These are phyloP conservation scores for Trichoderma gracile DNA, from an alignment of 2,329 filamentous ascomycete species.

Conservation along the genomic window DNA sequence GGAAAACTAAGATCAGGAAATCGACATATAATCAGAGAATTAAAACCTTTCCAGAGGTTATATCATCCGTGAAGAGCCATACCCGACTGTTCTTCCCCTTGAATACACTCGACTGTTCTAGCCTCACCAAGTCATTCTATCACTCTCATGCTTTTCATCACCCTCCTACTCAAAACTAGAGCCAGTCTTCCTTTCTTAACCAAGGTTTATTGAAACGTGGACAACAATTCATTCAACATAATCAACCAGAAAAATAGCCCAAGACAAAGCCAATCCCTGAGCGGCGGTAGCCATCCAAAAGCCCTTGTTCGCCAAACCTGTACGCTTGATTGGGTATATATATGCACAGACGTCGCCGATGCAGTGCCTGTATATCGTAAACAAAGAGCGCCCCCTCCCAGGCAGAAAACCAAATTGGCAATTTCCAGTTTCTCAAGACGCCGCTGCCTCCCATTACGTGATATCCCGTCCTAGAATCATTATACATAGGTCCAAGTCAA, in stretches of 20 bases:
- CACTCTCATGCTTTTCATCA: background rate
- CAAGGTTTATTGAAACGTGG: background rate
- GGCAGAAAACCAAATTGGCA: constrained; percentile 7
- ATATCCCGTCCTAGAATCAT: background rate
- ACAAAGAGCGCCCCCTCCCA: constrained; percentile 23
- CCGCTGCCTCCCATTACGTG: background rate
- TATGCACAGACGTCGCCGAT: constrained; percentile 25
- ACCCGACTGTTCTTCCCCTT: no score
- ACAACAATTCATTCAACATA: background rate
- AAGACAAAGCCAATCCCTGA: no score
- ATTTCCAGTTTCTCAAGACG: constrained; percentile 19
- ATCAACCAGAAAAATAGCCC: background rate
- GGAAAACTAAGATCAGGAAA: background rate
- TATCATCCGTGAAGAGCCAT: no score
- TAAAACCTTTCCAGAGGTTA: background rate
- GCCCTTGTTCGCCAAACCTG: constrained; percentile 18
- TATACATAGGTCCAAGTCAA: background rate
- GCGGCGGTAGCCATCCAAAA: constrained; percentile 6
- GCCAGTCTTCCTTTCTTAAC: background rate
- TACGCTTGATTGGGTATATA: constrained; percentile 32
- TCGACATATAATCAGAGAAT: background rate
- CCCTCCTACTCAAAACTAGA: background rate
- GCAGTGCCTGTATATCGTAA: constrained; percentile 17
- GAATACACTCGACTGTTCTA: no score
- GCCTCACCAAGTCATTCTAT: no score